Conservation (phyloP, 768 basidiomycete genomes). For the Amanita exitialis region DNA sequence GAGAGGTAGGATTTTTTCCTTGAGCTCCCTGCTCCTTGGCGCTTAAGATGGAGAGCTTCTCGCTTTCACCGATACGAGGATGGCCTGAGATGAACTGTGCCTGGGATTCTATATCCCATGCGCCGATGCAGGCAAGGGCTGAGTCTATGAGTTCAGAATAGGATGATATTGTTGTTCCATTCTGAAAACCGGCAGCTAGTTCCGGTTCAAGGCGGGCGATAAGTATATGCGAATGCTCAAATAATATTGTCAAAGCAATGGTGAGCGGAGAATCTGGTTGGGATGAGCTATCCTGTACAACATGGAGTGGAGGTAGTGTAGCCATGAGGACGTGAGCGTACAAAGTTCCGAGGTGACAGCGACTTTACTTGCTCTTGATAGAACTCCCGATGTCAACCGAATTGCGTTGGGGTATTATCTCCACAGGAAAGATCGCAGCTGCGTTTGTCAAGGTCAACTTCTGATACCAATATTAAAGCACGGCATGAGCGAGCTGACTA, state of each 20-base stretch:
- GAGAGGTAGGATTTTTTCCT: slow-evolving; percentile 44
- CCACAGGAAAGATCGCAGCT: slow-evolving; percentile 65
- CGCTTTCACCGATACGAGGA: slow-evolving; percentile 82
- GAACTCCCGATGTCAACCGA: slow-evolving; percentile 9
- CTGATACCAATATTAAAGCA: neutral
- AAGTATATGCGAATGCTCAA: slow-evolving; percentile 63
- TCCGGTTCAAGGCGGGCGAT: slow-evolving; percentile 42
- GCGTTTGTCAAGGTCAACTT: slow-evolving; percentile 51
- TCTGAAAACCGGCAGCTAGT: slow-evolving; percentile 24
- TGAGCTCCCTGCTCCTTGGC: slow-evolving; percentile 67
- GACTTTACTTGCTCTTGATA: too few relatives aligned
- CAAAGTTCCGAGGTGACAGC: too few relatives aligned
- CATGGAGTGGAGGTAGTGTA: slow-evolving; percentile 23
- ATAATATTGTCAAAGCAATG: slow-evolving; percentile 23
- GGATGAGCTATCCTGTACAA: slow-evolving; percentile 21
- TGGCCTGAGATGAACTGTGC: slow-evolving; percentile 73
- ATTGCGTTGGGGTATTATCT: slow-evolving; percentile 82
- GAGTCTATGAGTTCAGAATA: slow-evolving; percentile 48
- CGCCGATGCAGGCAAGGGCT: slow-evolving; percentile 36
- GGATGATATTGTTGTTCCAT: slow-evolving; percentile 16
- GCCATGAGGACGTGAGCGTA: slow-evolving; percentile 15
- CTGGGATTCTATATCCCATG: slow-evolving; percentile 40
- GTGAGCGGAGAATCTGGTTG: slow-evolving; percentile 27
- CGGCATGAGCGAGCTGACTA: neutral
- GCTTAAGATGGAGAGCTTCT: slow-evolving; percentile 65